Conservation (phyloP, 352 stramenopile genomes). For the Pythium guiyangense region DNA sequence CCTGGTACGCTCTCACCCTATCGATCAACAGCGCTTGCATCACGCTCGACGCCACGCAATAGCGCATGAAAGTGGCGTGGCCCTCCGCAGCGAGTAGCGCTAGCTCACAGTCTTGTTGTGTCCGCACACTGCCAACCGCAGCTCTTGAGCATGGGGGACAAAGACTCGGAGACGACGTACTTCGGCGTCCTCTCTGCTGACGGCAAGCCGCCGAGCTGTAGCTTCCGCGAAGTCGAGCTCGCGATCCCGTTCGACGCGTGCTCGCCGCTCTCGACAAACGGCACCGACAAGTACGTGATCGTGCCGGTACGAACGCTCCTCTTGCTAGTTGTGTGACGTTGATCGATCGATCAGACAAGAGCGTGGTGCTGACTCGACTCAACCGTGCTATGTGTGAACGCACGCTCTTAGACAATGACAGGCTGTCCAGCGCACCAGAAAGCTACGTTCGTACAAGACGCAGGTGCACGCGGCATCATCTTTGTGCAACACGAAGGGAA, state of each 20-base stretch:
- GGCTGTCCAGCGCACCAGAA: slow-evolving; percentile 68
- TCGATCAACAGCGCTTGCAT: too few relatives aligned
- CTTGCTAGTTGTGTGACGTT: neutral
- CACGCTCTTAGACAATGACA: slow-evolving; percentile 22
- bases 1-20: neutral
- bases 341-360: neutral
- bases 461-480: slow-evolving; percentile 52
- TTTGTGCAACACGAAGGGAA: slow-evolving; percentile 50
- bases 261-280: slow-evolving; percentile 31
- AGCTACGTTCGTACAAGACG: slow-evolving; percentile 46
- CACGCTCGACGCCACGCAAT: too few relatives aligned
- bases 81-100: neutral
- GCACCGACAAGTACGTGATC: slow-evolving; percentile 51
- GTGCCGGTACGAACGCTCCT: slow-evolving; percentile 33
- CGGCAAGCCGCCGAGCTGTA: slow-evolving; percentile 46
- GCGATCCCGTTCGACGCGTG: slow-evolving; percentile 55
- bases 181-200: slow-evolving; percentile 58
- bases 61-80: too few relatives aligned
- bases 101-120: neutral
- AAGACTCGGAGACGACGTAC: slow-evolving; percentile 35
- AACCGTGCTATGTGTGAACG: slow-evolving; percentile 1
- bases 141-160: slow-evolving; percentile 41
- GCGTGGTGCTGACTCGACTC: neutral
- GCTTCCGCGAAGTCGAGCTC: slow-evolving; percentile 45
- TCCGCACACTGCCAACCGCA: slow-evolving; percentile 4